A percentile compares a stretch with the other conserved stretches of the same genome.
phyloP scores from a whole-genome alignment of 345 rosid species.

The Rhodamnia argentea region DNA sequence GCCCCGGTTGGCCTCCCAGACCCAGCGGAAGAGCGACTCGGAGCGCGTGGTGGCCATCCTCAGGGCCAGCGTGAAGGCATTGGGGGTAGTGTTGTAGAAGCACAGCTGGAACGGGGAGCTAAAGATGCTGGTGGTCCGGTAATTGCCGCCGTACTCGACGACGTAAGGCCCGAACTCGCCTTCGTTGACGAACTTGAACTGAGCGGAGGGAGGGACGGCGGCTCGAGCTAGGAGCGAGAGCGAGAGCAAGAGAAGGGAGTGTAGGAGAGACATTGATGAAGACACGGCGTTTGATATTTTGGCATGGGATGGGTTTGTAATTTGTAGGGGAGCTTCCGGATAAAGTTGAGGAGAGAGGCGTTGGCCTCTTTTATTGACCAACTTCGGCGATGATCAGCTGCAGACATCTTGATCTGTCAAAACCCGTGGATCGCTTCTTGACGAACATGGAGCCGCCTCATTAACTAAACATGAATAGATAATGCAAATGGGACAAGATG shows the following conservation, averaged over 20 bases:
- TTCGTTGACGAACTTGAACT: conserved; percentile 8
- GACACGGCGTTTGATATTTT: neutral
- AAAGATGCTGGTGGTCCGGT: conserved; percentile 1
- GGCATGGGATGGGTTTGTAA: neutral
- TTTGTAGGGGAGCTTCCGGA: neutral
- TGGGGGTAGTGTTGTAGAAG: conserved; percentile 45
- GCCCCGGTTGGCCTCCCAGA: conserved; percentile 51
- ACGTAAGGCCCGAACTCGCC: conserved; percentile 12
- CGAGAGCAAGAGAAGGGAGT: neutral
- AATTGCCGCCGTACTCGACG: conserved; percentile 13
- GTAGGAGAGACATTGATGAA: neutral
- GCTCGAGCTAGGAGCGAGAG: neutral
- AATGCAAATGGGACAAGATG: neutral
- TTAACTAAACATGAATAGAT: neutral
- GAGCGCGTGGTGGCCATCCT: conserved; percentile 38
- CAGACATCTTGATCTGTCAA: neutral
- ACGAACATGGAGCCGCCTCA: neutral
- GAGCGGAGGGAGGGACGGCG: conserved; percentile 9
- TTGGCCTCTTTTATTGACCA: neutral
- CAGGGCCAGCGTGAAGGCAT: conserved; percentile 34
- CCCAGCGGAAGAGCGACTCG: conserved; percentile 41
- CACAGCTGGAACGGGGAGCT: conserved; percentile 30
- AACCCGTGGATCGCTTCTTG: neutral
- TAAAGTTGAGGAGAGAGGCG: neutral
- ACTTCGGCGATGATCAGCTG: neutral